Evolutionary conservation across 371 early-diverging fungal genomes (phyloP).

Genomic region (Mortierella sp.): DNA sequence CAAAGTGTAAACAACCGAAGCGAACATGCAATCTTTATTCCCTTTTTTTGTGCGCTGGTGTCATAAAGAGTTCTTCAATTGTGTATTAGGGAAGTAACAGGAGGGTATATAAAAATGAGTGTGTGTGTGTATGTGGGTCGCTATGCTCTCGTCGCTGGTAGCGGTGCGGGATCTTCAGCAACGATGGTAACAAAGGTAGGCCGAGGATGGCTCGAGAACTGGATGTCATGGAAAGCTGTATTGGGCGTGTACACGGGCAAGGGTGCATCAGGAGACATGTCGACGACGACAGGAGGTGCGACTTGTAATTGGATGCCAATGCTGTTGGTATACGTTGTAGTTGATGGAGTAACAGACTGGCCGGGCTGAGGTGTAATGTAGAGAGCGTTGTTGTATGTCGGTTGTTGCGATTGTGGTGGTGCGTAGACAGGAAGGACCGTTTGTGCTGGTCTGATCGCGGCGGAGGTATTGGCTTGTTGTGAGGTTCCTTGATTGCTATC

Average conservation of each 20-base stretch:
- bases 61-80: too few relatives aligned
- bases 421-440: not conserved
- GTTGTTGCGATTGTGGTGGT: not conserved
- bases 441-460: not conserved
- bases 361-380: not conserved
- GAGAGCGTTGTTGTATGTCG: not conserved
- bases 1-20: too few relatives aligned
- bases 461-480: not conserved
- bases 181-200: not conserved
- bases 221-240: not conserved
- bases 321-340: not conserved
- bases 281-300: not conserved
- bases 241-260: not conserved
- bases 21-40: too few relatives aligned
- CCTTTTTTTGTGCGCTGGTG: too few relatives aligned
- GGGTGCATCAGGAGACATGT: not conserved
- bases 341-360: not conserved
- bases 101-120: not conserved
- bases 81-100: not conserved
- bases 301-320: not conserved
- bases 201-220: not conserved
- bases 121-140: not conserved
- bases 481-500: not conserved
- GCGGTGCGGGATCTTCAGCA: not conserved
- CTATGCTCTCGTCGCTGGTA: not conserved